phyloP scores from a whole-genome alignment of 2,329 filamentous ascomycete genomes.

The Ceratocystis colombiana region DNA sequence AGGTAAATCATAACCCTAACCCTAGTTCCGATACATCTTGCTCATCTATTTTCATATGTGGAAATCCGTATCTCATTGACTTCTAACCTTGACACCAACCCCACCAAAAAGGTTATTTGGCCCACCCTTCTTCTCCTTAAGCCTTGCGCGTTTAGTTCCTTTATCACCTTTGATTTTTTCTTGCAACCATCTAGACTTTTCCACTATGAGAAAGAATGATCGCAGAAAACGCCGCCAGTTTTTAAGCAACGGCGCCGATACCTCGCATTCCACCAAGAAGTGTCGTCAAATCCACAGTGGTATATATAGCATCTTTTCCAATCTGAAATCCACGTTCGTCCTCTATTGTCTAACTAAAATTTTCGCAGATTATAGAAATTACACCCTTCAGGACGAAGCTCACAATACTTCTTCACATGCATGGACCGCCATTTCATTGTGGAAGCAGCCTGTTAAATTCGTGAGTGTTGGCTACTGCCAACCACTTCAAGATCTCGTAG shows the following conservation, averaged over 20 bases:
- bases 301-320: not conserved
- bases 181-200: not conserved
- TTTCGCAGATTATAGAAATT: not conserved
- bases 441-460: slow-evolving; percentile 43
- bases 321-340: not conserved
- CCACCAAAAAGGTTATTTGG: not conserved
- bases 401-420: slow-evolving; percentile 30
- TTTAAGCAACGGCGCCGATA: slow-evolving; percentile 2
- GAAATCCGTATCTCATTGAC: not conserved
- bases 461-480: slow-evolving; percentile 45
- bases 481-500: slow-evolving; percentile 36
- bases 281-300: not conserved
- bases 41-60: too few relatives aligned
- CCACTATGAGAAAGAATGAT: slow-evolving; percentile 3
- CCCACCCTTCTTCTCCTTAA: not conserved
- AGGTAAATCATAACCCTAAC: not conserved
- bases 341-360: not conserved
- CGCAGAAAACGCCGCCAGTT: not conserved
- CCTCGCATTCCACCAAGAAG: not conserved
- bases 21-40: not conserved
- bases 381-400: not conserved
- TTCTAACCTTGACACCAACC: not conserved
- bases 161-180: not conserved
- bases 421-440: slow-evolving; percentile 35
- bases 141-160: not conserved